Percentiles rank a stretch among this genome's conserved stretches.
Conservation (phyloP, 208 protist species). For the Blechomonas ayalai region DNA sequence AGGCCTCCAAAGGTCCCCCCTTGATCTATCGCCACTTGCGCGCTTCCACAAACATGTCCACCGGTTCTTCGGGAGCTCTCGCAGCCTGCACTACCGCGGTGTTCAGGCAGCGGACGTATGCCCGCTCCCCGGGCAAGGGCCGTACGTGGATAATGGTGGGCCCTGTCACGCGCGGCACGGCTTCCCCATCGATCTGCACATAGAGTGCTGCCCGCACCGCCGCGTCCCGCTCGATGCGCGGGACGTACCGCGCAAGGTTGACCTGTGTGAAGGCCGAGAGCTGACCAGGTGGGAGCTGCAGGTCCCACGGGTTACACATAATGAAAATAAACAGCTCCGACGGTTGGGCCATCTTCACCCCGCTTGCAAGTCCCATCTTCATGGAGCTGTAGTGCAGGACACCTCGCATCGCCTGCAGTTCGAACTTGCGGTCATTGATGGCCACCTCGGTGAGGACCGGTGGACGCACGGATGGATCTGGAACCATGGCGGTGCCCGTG, state of each 20-base stretch:
- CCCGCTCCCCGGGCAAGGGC: constrained; percentile 8
- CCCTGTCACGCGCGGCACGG: constrained; percentile 37
- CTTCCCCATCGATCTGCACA: constrained; percentile 76
- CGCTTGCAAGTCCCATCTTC: constrained; percentile 32
- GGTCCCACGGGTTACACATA: constrained; percentile 64
- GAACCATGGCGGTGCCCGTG: not conserved
- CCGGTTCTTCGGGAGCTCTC: not conserved
- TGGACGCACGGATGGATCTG: not conserved
- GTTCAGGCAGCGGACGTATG: constrained; percentile 59
- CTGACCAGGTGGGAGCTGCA: constrained; percentile 15
- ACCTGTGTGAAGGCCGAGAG: constrained; percentile 20
- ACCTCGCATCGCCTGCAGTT: constrained; percentile 74
- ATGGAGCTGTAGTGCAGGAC: constrained; percentile 54
- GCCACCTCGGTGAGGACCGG: constrained; percentile 27
- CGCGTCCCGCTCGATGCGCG: constrained; percentile 14
- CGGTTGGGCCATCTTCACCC: constrained; percentile 52
- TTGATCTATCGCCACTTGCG: too few relatives aligned
- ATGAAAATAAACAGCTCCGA: constrained; percentile 67
- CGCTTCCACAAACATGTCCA: too few relatives aligned
- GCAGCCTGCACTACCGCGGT: constrained; percentile 28
- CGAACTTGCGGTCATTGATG: constrained; percentile 72
- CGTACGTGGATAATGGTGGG: constrained; percentile 54
- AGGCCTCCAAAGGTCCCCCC: too few relatives aligned
- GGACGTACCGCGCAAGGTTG: constrained; percentile 9
- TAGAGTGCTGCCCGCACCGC: constrained; percentile 27